phyloP scores from a whole-genome alignment of 805 yeast species.

The Scheffersomyces lignosus region DNA sequence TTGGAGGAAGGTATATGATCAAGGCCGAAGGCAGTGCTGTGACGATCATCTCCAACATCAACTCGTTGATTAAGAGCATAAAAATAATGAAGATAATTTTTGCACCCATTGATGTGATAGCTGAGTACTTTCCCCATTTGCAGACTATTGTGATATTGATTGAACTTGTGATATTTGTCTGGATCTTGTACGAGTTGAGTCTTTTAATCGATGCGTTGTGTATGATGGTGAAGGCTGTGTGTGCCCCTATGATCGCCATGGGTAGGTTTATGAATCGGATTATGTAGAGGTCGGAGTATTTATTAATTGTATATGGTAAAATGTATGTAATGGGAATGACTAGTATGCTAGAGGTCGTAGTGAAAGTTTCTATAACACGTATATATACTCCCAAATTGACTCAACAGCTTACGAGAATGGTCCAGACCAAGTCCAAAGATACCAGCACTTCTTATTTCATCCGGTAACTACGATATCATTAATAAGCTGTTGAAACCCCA shows the following conservation, averaged over 20 bases:
- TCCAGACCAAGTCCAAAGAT: too few species aligned
- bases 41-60: constrained; percentile 30
- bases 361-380: too few species aligned
- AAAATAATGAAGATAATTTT: constrained; percentile 36
- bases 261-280: constrained; percentile 45
- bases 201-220: constrained; percentile 43
- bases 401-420: too few species aligned
- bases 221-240: constrained; percentile 44
- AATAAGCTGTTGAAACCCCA: too few species aligned
- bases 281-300: constrained; percentile 18
- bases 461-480: too few species aligned
- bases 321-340: too few species aligned
- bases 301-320: too few species aligned
- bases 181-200: constrained; percentile 44
- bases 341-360: too few species aligned
- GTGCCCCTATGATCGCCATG: constrained; percentile 48
- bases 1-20: neutral
- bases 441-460: too few species aligned
- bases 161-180: constrained; percentile 38
- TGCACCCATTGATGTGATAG: constrained; percentile 41
- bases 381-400: too few species aligned
- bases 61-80: constrained; percentile 33
- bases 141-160: constrained; percentile 41
- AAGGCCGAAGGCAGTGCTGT: constrained; percentile 10
- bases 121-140: constrained; percentile 33